Evolutionary conservation across 345 rosid genomes (phyloP).

Genomic region (Citrus glauca): DNA sequence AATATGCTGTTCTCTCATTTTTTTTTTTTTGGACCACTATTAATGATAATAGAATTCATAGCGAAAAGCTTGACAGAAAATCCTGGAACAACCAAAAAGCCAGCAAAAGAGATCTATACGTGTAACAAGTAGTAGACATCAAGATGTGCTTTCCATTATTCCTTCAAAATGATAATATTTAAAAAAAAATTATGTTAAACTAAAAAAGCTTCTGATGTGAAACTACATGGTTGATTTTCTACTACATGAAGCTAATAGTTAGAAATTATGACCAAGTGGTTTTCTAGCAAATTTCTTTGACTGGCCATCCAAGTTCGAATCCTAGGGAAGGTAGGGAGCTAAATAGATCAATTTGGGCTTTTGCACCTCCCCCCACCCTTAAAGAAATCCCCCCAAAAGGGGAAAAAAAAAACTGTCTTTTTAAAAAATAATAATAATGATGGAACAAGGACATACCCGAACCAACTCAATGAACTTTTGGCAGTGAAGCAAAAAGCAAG

Average conservation of each 20-base stretch:
- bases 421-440: not conserved
- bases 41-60: not conserved
- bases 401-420: no score
- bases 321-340: no score
- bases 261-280: no score
- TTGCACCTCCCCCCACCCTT: no score
- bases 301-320: no score
- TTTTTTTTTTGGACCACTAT: not conserved
- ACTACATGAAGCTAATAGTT: not conserved
- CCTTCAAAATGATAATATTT: not conserved
- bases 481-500: slow-evolving; percentile 83
- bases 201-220: not conserved
- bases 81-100: not conserved
- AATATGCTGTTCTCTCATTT: not conserved
- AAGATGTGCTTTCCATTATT: not conserved
- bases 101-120: not conserved
- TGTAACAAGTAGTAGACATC: not conserved
- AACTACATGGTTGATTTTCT: not conserved
- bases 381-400: no score
- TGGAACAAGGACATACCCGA: slow-evolving; percentile 54
- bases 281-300: no score
- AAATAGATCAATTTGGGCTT: no score
- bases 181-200: not conserved
- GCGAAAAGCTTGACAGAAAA: not conserved
- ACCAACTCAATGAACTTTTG: slow-evolving; percentile 88